Base-by-base conservation (phyloP, 768 basidiomycete species). In the Termitomyces sp. region DNA sequence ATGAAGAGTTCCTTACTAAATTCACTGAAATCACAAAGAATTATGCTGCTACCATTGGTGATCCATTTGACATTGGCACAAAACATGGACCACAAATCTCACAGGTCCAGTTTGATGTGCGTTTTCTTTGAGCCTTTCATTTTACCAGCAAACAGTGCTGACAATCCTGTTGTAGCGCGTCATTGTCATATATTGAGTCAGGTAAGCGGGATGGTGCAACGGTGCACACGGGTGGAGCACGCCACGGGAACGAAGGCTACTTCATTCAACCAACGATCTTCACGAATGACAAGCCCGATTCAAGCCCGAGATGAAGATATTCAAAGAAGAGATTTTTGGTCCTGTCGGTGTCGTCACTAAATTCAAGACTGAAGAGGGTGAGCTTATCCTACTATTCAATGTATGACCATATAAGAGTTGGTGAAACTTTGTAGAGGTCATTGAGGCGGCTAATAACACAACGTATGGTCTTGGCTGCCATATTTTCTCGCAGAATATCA, bases 51-150 rank as follows among this genome's bases (percentile, higher is more conserved):
- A 50, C 56, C 5, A 63, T 87, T 54, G 90, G 88, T n/a, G 80
- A 87, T 65, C 88, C 88, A 6, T 90, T 91, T 71, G 61, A 62
- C 9, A 60, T 67, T 0, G 79, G 76, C 16, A 79, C 78, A 14
- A 77, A 79, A 69, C 87, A 89, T 59, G 90, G 90, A 10, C 89
- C 90, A 0, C 82, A 88, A 70, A 83, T 88, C 40, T 88, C 86
- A 1, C 72, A 90, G 69, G 66, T 73, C 41, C 90, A 92, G 64
- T 87, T 75, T 63, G 78, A 88, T 62, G 86, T 87, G 33, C 52
- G 82, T 72, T 14, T 20, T 5, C 67, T 5, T n/a, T n/a, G n/a
- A n/a, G n/a, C 45, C 36, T 16, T 16, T 36, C 26, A 28, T 20
- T 30, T 28, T 8, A 22, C 14, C 7, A 10, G 50, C 28, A 9